Base-by-base conservation (phyloP, 2,329 filamentous ascomycete genomes). In the Xylariaceae sp. region DNA sequence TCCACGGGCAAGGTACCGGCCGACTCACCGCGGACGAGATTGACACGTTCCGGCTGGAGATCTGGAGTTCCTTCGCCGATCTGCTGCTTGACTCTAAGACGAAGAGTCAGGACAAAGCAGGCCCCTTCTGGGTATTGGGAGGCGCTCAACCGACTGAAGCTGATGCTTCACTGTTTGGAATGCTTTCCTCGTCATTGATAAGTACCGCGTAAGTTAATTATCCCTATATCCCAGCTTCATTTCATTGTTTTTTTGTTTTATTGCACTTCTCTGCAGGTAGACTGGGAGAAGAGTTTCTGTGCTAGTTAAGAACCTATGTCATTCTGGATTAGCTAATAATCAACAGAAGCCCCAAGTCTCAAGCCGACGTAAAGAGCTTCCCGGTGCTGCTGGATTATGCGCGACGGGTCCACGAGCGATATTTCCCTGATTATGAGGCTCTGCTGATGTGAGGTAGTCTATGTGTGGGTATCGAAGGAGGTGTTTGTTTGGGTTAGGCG, bases 101-200 rank as follows among this genome's bases (percentile, higher is more conserved):
- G 6, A 38, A 42, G 2, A 19, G 37, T 14, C 5, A 22, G 17
- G 37, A 21, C 14, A 25, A 47, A 0, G 55, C 61, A 1, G 55
- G 60, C 6, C 72, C 74, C 4, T 83, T 83, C 53, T 85, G 80
- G 80, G 57, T 76, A 1, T 59, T 83, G 11, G 79, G 77, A 1
- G 73, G 76, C 0, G 53, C 69, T 1, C 53, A 60, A 3, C 79
- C 80, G 3, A 79, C 75, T 0, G 80, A 85, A 53, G 76, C 69
- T 1, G 81, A 85, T 58, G 67, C 75, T 1, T 67, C 67, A 0
- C 37, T 85, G 5, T 85, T 77, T 62, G 80, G 76, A 0, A 83
- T 83, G 53, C 63, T 83, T 27, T 64, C 67, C 12, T 74, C 73
- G n/a, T 66, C 64, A 1, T 59, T 84, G 49, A 56, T 79, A 3